Evolutionary conservation across 78 protist genomes (phyloP).

Genomic region (Anaeramoeba flamelloides): DNA sequence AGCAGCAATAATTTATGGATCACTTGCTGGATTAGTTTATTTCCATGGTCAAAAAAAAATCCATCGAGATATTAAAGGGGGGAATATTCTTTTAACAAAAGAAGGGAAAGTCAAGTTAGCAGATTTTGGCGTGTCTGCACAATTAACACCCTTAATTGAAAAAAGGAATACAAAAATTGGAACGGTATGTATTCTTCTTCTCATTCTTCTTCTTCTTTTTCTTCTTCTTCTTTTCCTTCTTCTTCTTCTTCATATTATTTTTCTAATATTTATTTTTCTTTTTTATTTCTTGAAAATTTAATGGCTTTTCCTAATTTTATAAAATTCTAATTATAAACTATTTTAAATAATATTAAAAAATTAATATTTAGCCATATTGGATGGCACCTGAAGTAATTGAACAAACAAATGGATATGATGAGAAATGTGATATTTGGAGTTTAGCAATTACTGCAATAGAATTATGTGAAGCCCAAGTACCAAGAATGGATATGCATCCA

Average conservation of each 20-base stretch:
- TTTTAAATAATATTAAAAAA: no score
- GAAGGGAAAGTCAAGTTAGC: constrained; percentile 9
- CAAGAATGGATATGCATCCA: neutral
- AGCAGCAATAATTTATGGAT: constrained; percentile 6
- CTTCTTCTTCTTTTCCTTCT: neutral
- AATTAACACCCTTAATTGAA: neutral
- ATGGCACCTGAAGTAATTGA: constrained; percentile 19
- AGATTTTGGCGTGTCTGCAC: constrained; percentile 8
- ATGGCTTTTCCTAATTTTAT: no score
- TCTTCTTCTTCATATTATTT: neutral
- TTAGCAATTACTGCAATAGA: no score
- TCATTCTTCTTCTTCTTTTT: neutral
- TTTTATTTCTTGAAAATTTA: no score
- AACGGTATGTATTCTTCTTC: neutral
- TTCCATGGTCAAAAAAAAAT: constrained; percentile 4
- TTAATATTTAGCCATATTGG: neutral
- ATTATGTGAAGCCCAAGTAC: no score
- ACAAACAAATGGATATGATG: no score
- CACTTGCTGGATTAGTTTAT: constrained; percentile 9
- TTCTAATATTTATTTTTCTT: no score
- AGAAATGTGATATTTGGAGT: no score
- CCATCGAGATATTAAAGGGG: constrained; percentile 10
- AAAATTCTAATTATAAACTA: no score
- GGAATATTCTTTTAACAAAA: neutral
- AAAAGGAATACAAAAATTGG: neutral